Percentiles rank a stretch among this genome's conserved stretches.
Evolutionary conservation across 805 yeast genomes (phyloP).

Genomic region (Barnettozyma wickerhamii): DNA sequence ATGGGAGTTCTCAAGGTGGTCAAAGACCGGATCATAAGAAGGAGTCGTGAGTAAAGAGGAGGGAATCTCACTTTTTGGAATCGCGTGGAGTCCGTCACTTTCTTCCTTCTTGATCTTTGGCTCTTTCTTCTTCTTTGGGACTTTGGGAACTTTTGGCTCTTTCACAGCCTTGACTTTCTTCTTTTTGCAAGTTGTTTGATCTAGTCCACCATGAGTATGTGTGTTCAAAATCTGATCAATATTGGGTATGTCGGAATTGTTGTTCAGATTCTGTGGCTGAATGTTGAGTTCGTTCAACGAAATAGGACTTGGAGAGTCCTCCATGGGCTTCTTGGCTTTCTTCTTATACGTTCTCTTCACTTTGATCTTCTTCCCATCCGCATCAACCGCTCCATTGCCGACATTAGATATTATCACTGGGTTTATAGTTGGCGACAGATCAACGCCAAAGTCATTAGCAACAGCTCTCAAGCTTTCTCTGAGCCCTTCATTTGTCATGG

Average conservation of each 20-base stretch:
- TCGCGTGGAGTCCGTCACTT: background rate
- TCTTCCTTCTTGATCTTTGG: background rate
- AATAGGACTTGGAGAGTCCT: conserved; percentile 24
- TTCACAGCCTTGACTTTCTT: background rate
- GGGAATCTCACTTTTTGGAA: background rate
- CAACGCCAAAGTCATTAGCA: background rate
- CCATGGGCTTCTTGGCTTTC: conserved; percentile 6
- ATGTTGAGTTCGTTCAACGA: conserved; percentile 9
- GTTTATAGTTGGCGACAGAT: conserved; percentile 9
- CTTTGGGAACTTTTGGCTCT: conserved; percentile 1
- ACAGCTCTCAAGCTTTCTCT: background rate
- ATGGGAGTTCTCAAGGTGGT: background rate
- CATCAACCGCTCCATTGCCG: background rate
- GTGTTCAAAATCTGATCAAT: conserved; percentile 9
- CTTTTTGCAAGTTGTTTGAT: background rate
- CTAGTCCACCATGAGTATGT: conserved; percentile 1
- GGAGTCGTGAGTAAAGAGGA: background rate
- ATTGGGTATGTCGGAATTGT: conserved; percentile 5
- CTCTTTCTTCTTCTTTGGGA: conserved; percentile 1
- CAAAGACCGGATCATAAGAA: background rate
- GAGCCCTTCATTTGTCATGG: background rate
- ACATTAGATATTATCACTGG: conserved; percentile 9
- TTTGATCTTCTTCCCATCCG: conserved; percentile 14
- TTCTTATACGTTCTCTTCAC: conserved; percentile 8
- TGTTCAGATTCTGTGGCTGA: background rate